These are phyloP conservation scores for Abelmoschus esculentus DNA, from an alignment of 345 rosid species.

Conservation along the genomic window DNA sequence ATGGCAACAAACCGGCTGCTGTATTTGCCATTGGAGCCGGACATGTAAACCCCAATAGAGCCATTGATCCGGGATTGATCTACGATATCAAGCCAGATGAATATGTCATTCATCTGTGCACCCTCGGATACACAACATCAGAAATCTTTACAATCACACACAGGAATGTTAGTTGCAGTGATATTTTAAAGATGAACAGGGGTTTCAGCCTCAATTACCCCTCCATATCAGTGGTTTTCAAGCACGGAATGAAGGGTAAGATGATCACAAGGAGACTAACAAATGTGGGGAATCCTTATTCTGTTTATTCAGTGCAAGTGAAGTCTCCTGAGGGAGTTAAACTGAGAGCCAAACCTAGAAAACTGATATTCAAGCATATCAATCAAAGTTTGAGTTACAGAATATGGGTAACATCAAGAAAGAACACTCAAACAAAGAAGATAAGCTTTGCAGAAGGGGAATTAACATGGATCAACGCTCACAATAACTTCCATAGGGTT, in stretches of 20 bases:
- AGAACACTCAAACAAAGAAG: constrained; percentile 24
- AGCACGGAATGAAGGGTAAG: constrained; percentile 39
- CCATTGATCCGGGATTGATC: constrained; percentile 70
- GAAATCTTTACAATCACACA: constrained; percentile 70
- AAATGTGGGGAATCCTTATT: constrained; percentile 64
- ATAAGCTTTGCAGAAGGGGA: constrained; percentile 50
- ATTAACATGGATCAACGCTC: constrained; percentile 67
- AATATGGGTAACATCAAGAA: constrained; percentile 51
- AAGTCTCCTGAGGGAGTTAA: constrained; percentile 49
- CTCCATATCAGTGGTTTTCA: constrained; percentile 61
- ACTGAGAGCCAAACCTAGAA: constrained; percentile 54
- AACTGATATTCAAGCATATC: constrained; percentile 38
- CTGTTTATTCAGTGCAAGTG: constrained; percentile 59
- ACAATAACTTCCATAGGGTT: constrained; percentile 41
- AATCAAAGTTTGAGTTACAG: constrained; percentile 56
- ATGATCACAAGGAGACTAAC: constrained; percentile 56
- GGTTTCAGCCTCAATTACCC: constrained; percentile 91
- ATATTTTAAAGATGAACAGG: constrained; percentile 24
- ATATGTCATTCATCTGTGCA: constrained; percentile 76
- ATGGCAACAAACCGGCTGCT: constrained; percentile 52
- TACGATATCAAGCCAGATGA: constrained; percentile 67
- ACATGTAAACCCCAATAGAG: constrained; percentile 71
- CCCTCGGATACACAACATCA: constrained; percentile 48
- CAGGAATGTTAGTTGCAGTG: constrained; percentile 55
- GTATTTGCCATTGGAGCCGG: constrained; percentile 78